phyloP scores from a whole-genome alignment of 257 asterid genomes.

The Przewalskia tangutica region DNA sequence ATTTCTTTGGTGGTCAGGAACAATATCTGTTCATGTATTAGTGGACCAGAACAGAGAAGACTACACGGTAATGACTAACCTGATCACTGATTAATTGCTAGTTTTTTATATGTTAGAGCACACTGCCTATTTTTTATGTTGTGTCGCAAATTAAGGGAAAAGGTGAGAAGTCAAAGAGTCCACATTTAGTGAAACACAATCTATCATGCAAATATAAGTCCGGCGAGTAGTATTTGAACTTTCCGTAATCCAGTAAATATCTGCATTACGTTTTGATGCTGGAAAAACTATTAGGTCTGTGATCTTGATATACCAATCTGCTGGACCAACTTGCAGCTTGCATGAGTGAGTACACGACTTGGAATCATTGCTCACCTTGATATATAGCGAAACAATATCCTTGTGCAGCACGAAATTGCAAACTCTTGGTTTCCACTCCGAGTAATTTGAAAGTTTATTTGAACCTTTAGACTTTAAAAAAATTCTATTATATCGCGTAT shows the following conservation, averaged over 20 bases:
- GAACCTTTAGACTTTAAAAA: background rate
- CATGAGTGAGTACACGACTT: background rate
- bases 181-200: background rate
- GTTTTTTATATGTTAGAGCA: background rate
- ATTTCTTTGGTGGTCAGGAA: constrained; percentile 92
- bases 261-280: background rate
- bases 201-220: background rate
- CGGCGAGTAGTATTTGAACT: background rate
- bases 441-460: background rate
- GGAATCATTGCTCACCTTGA: background rate
- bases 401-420: background rate
- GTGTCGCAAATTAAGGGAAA: background rate
- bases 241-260: background rate
- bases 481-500: background rate
- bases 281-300: background rate
- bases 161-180: background rate
- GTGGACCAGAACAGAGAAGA: constrained; percentile 85
- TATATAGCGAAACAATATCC: background rate
- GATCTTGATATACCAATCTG: background rate
- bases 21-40: constrained; percentile 66
- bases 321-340: background rate
- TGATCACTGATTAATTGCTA: background rate
- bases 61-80: constrained; percentile 33
- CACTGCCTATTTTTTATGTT: background rate
- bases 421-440: background rate